Evolutionary conservation across 768 basidiomycete species (phyloP).

Genomic region (Boletus coccyginus): DNA sequence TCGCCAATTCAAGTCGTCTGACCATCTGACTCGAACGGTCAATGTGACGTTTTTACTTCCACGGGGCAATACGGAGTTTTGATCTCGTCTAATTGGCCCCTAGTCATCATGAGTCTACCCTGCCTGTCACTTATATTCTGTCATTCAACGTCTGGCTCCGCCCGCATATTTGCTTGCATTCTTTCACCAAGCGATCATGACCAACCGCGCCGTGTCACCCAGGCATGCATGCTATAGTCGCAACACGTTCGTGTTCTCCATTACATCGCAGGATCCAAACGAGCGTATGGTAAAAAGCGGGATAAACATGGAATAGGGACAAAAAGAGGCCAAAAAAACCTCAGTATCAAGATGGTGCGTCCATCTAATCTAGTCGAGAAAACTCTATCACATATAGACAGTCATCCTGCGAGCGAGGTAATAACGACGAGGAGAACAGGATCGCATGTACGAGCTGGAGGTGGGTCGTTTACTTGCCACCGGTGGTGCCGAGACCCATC

Average conservation of each 20-base stretch:
- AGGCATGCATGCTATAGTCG: no score
- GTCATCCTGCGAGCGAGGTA: constrained; percentile 8
- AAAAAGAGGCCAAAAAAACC: background rate
- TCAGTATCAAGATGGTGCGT: background rate
- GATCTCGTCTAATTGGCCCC: background rate
- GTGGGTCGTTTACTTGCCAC: constrained; percentile 66
- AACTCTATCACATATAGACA: constrained; percentile 14
- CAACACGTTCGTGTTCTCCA: background rate
- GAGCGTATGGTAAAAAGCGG: background rate
- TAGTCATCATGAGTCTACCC: no score
- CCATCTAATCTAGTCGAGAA: constrained; percentile 13
- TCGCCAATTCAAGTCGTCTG: no score
- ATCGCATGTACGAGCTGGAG: background rate
- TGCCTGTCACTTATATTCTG: no score
- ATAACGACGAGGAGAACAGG: background rate
- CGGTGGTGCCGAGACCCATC: constrained; percentile 86
- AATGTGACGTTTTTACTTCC: background rate
- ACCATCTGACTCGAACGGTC: no score
- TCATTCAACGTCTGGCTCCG: no score
- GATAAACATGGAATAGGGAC: background rate
- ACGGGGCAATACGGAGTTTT: background rate
- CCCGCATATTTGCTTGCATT: no score
- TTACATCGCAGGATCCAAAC: background rate
- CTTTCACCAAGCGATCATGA: background rate
- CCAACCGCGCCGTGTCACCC: background rate